These are phyloP conservation scores for Amylostereum chailletii DNA, from an alignment of 1,284 basidiomycete species.

Conservation along the genomic window DNA sequence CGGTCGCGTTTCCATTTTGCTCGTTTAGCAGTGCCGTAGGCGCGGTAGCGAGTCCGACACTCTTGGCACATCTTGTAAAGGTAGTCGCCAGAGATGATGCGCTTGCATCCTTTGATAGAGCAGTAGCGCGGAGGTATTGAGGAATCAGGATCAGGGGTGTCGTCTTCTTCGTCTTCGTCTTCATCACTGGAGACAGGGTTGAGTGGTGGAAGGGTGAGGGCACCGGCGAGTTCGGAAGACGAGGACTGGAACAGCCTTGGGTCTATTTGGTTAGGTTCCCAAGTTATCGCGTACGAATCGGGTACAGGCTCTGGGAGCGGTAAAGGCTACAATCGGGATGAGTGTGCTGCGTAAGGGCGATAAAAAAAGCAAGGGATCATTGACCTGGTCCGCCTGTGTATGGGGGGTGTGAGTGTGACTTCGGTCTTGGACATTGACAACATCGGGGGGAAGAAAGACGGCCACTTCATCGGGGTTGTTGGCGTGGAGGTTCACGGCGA, in stretches of 20 bases:
- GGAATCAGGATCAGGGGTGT: not conserved
- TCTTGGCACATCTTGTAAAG: conserved; percentile 48
- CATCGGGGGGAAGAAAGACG: conserved; percentile 22
- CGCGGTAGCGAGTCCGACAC: conserved; percentile 40
- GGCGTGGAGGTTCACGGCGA: conserved; percentile 24
- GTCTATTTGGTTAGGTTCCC: conserved; percentile 20
- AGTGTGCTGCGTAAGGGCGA: too few relatives aligned
- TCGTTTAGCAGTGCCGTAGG: conserved; percentile 45
- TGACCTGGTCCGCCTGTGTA: too few relatives aligned
- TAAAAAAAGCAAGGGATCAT: too few relatives aligned
- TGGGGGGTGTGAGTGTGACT: too few relatives aligned
- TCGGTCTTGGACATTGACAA: not conserved
- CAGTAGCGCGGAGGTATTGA: conserved; percentile 25
- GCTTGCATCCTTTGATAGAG: conserved; percentile 48
- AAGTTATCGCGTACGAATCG: too few relatives aligned
- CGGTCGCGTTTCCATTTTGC: conserved; percentile 44
- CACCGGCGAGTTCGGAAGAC: conserved; percentile 32
- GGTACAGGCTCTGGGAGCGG: too few relatives aligned
- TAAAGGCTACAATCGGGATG: too few relatives aligned
- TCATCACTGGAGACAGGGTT: not conserved
- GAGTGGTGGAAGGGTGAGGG: conserved; percentile 24
- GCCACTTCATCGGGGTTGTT: conserved; percentile 11
- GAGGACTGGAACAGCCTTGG: conserved; percentile 23
- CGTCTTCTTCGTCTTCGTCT: not conserved
- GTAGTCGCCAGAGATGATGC: conserved; percentile 28